Evolutionary conservation across 257 asterid genomes (phyloP).

Genomic region (Lycium barbarum): DNA sequence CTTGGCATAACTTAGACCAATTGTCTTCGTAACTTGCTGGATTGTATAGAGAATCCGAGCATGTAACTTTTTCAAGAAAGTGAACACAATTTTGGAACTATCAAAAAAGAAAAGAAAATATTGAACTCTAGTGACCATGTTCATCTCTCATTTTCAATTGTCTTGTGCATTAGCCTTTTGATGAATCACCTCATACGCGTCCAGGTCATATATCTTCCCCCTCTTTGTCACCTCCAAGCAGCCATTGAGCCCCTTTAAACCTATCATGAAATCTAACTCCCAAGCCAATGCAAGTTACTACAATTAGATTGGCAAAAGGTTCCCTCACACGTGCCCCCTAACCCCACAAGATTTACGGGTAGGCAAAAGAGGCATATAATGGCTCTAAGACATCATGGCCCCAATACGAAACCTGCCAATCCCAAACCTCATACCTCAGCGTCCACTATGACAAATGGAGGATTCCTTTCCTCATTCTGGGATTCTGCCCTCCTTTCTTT

Average conservation of each 20-base stretch:
- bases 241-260: neutral
- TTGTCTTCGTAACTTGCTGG: neutral
- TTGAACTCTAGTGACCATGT: neutral
- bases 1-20: neutral
- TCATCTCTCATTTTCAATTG: neutral
- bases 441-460: neutral
- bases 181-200: slow-evolving; percentile 7
- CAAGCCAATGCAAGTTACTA: neutral
- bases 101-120: neutral
- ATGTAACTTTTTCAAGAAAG: neutral
- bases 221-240: neutral
- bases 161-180: neutral
- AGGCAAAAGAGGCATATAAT: neutral
- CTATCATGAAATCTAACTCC: neutral
- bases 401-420: neutral
- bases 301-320: neutral
- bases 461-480: neutral
- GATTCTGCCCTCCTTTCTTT: neutral
- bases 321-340: neutral
- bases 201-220: neutral
- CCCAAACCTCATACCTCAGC: neutral
- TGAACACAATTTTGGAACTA: neutral
- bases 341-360: neutral
- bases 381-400: neutral
- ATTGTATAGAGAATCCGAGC: neutral